A percentile compares a stretch with the other conserved stretches of the same genome.
Conservation (phyloP, 441 rosid genomes). For the Mallotus japonicus region DNA sequence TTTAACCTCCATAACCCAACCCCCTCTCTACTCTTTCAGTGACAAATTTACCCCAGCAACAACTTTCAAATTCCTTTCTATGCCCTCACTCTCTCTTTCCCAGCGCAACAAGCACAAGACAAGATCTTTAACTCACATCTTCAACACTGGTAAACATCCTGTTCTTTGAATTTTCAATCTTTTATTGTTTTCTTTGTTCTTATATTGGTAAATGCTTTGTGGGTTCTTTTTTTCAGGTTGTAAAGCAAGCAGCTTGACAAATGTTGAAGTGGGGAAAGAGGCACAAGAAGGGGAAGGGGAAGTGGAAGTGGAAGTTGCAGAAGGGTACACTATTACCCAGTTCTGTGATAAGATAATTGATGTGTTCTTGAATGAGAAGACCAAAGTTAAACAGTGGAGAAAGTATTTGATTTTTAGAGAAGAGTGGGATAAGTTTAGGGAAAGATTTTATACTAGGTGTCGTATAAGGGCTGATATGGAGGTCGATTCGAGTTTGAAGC, state of each 20-base stretch:
- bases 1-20: constrained; percentile 24
- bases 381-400: constrained; percentile 72
- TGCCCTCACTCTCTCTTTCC: constrained; percentile 1
- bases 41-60: constrained; percentile 26
- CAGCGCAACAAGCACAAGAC: constrained; percentile 20
- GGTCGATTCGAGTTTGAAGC: constrained; percentile 51
- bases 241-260: constrained; percentile 34
- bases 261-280: constrained; percentile 41
- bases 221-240: constrained; percentile 34
- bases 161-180: constrained; percentile 1
- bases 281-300: constrained; percentile 36
- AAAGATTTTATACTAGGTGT: constrained; percentile 66
- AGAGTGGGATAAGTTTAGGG: constrained; percentile 79
- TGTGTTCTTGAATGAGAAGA: constrained; percentile 74
- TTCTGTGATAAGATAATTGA: constrained; percentile 82
- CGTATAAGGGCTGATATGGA: constrained; percentile 50
- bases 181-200: not conserved
- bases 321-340: constrained; percentile 66
- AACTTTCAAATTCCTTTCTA: constrained; percentile 19
- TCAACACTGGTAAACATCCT: constrained; percentile 32
- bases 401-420: constrained; percentile 75
- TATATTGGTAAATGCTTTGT: not conserved
- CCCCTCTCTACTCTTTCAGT: constrained; percentile 29
- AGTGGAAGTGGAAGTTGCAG: constrained; percentile 63
- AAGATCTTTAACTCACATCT: constrained; percentile 22